Base-by-base conservation (phyloP, 129 eudicot species). In the Logfia minima region DNA sequence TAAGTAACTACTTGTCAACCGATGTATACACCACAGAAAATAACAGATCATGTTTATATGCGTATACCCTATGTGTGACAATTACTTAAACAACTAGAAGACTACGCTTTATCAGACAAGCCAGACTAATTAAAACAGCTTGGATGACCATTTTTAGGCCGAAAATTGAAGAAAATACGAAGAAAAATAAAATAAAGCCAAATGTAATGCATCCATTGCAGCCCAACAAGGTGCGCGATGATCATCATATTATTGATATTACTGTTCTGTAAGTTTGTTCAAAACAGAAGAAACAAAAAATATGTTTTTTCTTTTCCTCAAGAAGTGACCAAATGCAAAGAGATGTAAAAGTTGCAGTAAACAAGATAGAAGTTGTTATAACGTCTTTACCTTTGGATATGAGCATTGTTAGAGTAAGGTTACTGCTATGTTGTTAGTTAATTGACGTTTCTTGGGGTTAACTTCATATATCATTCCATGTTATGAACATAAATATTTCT, bases 361-460 rank as follows among this genome's bases (percentile, higher is more conserved):
- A 34, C 41, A 13, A 68, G 21, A 59, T 60, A 75, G 29, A n/a
- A 37, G 68, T 58, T 13, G 11, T 21, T 9, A 35, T 31, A 9
- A 59, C 37, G 21, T 59, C 34, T 35, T 58, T 22, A 67, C 37
- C 35, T 74, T 74, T 61, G 56, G 58, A 75, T 26, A 41, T 43
- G 71, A 43, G 43, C 31, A 75, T 60, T 39, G 48, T 9, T 32
- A 21, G 34, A 22, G 37, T 19, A 68, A 68, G 35, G 41, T 31
- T 45, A 52, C 77, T 48, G 77, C 66, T 71, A 43, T 79, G 72
- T 71, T 41, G 70, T 59, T 74, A 43, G 80, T 80, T 53, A 66
- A 68, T 66, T 28, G 29, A 45, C 17, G 37, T 10, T 75, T 75
- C 71, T 59, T 21, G 66, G 43, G 60, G 79, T 68, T 80, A 77